phyloP scores from a whole-genome alignment of 805 yeast species.

The Yamadazyma tumulicola region DNA sequence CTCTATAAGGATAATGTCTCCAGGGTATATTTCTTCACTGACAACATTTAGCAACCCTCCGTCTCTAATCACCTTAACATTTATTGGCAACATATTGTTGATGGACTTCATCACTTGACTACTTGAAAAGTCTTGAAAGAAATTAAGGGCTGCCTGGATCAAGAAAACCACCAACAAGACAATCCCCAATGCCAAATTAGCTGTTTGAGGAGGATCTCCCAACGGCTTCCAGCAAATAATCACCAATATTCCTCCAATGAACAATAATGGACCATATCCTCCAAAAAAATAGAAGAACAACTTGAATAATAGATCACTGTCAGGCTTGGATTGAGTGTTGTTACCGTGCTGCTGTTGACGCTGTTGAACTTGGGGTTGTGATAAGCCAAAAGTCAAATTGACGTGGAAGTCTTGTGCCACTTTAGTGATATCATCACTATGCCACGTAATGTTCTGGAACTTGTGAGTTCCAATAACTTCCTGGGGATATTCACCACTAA shows the following conservation, averaged over 20 bases:
- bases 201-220: slow-evolving; percentile 43
- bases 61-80: slow-evolving; percentile 31
- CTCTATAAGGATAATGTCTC: slow-evolving; percentile 38
- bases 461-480: slow-evolving; percentile 2
- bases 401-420: slow-evolving; percentile 21
- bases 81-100: slow-evolving; percentile 38
- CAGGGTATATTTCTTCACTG: slow-evolving; percentile 41
- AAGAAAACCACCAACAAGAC: slow-evolving; percentile 37
- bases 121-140: slow-evolving; percentile 45
- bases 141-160: slow-evolving; percentile 42
- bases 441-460: slow-evolving; percentile 28
- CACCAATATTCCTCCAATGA: slow-evolving; percentile 41
- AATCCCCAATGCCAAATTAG: slow-evolving; percentile 43
- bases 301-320: slow-evolving; percentile 27
- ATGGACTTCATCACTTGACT: slow-evolving; percentile 48
- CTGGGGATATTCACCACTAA: not conserved
- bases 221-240: slow-evolving; percentile 45
- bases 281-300: slow-evolving; percentile 42
- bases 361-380: slow-evolving; percentile 10
- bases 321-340: slow-evolving; percentile 37
- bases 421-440: slow-evolving; percentile 20
- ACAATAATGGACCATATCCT: slow-evolving; percentile 44
- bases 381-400: slow-evolving; percentile 20
- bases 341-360: slow-evolving; percentile 24
- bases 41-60: slow-evolving; percentile 25